Evolutionary conservation across 176 grass and related monocot genomes (phyloP).

Genomic region (Rhynchospora pubera): DNA sequence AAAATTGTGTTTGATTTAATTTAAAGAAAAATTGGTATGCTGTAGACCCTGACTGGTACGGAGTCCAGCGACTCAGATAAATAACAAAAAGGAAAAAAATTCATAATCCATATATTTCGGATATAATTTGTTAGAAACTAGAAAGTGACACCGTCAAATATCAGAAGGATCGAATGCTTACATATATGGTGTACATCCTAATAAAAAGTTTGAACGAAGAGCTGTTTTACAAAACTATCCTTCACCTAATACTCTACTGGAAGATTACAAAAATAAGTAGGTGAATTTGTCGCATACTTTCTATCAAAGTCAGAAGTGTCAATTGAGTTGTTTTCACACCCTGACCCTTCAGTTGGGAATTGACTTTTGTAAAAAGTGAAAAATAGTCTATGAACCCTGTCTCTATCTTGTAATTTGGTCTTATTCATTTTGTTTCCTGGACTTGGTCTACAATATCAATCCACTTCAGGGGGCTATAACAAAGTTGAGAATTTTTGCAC

Average conservation of each 20-base stretch:
- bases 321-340: neutral
- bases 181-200: neutral
- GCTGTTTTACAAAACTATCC: neutral
- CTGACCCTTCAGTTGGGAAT: neutral
- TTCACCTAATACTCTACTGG: neutral
- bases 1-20: neutral
- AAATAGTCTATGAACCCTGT: neutral
- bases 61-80: too few relatives aligned
- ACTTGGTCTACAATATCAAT: neutral
- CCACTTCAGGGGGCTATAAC: neutral
- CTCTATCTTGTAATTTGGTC: neutral
- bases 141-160: neutral
- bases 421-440: neutral
- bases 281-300: neutral
- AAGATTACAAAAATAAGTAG: slow-evolving; percentile 4
- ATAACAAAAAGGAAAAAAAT: neutral
- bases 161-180: neutral
- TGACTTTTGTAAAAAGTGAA: neutral
- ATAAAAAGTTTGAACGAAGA: too few relatives aligned
- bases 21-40: neutral
- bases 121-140: neutral
- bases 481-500: neutral
- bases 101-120: neutral
- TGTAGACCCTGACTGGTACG: neutral
- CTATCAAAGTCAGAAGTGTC: neutral